phyloP scores from a whole-genome alignment of 768 basidiomycete genomes.

The Podaxis rugospora region DNA sequence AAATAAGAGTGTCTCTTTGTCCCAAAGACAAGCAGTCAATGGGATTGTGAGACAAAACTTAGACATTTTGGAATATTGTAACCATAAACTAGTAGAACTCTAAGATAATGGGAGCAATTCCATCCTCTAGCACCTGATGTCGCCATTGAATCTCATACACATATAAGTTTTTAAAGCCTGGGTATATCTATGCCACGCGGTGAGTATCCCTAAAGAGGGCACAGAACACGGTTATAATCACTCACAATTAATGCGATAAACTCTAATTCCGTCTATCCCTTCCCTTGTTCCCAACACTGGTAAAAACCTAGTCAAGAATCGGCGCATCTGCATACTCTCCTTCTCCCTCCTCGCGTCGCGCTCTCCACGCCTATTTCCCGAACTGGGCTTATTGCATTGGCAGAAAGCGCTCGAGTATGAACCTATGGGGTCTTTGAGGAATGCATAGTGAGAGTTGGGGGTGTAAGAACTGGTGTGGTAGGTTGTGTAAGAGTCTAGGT shows the following conservation, averaged over 20 bases:
- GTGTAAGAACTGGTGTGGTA: neutral
- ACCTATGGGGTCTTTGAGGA: neutral
- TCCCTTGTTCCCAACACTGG: neutral
- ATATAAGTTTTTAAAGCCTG: neutral
- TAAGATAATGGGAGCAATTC: too few relatives aligned
- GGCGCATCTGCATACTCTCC: neutral
- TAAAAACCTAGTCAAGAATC: neutral
- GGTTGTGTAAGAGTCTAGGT: neutral
- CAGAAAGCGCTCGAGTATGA: neutral
- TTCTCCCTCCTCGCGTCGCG: neutral
- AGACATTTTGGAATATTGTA: too few relatives aligned
- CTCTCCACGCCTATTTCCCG: neutral
- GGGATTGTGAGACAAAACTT: too few relatives aligned
- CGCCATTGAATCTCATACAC: too few relatives aligned
- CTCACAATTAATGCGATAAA: constrained; percentile 6
- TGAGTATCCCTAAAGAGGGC: neutral
- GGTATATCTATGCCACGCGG: neutral
- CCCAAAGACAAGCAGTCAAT: too few relatives aligned
- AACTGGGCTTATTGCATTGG: neutral
- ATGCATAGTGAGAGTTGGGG: neutral
- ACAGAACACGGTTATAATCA: neutral
- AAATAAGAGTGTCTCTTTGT: too few relatives aligned
- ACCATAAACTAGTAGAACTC: too few relatives aligned
- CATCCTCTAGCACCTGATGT: too few relatives aligned
- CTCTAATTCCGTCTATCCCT: neutral